These are phyloP conservation scores for Capsicum chinense DNA, from an alignment of 257 asterid species.

Conservation along the genomic window DNA sequence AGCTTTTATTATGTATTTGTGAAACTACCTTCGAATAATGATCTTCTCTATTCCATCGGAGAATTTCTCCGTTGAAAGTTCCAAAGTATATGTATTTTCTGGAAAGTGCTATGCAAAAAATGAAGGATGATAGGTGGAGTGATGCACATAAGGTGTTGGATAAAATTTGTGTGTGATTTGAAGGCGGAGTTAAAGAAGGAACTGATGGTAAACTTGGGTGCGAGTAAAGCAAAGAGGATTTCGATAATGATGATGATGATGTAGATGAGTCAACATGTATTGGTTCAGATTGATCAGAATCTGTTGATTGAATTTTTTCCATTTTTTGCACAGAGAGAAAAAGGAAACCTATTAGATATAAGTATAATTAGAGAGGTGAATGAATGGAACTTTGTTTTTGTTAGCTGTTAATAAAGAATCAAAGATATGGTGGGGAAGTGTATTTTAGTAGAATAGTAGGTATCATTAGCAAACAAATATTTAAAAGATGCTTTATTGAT, in stretches of 20 bases:
- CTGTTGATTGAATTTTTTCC: background rate
- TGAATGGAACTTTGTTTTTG: background rate
- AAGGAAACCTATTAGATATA: background rate
- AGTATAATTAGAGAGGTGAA: background rate
- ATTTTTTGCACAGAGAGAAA: background rate
- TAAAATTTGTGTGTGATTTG: conserved; percentile 32
- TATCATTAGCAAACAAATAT: background rate
- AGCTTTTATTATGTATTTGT: conserved; percentile 37
- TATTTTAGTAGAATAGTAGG: background rate
- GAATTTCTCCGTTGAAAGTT: conserved; percentile 60
- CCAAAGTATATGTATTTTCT: conserved; percentile 66
- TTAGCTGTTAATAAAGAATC: background rate
- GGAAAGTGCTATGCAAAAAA: conserved; percentile 57
- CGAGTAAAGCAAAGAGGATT: conserved; percentile 51
- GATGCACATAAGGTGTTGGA: conserved; percentile 43
- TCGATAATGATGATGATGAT: conserved; percentile 33
- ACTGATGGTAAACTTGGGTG: conserved; percentile 70
- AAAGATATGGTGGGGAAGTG: conserved; percentile 7
- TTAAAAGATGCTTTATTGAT: too few species aligned
- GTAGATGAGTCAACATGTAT: conserved; percentile 25
- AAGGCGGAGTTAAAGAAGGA: conserved; percentile 60
- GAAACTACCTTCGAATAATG: conserved; percentile 30
- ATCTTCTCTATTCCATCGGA: conserved; percentile 44
- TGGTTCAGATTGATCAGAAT: conserved; percentile 23
- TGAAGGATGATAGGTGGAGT: conserved; percentile 55